Base-by-base conservation (phyloP, 2,329 filamentous ascomycete genomes). In the Cladophialophora carrionii region DNA sequence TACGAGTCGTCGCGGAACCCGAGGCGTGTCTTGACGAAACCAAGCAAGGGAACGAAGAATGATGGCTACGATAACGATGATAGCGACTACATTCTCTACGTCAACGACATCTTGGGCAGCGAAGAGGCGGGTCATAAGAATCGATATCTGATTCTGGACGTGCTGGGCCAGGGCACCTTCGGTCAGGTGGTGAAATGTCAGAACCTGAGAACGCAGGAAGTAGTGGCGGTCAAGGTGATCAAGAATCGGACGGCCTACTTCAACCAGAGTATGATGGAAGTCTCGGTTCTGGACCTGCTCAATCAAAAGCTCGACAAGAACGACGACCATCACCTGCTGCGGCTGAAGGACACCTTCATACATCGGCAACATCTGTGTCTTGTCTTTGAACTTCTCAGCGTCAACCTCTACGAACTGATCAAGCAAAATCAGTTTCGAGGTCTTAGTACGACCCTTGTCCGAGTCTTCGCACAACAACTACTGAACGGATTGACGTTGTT, bases 251-350 rank as follows among this genome's bases (percentile, higher is more conserved):
- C 95, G 1, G 95, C 95, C 43, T 99, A 99, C 78, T 99, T 99
- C 82, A 99, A 99, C 76, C 95, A 99, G 78, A 98, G 95, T 78
- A 99, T 99, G 95, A 99, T 99, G 95, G 95, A 99, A 76, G 95
- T 99, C 34, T 99, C 95, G 1, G 95, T 99, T 26, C 83, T 99
- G 64, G 95, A 99, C 78, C 76, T 99, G 91, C 86, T 99, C 74
- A 99, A 99, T 77, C 96, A 92, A 70, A 96, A 97, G 76, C 92
- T 98, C 74, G 95, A 99, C 82, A 99, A 98, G 81, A 98, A 98
- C 74, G 95, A 99, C 74, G 95, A 99, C 73, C 95, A 99, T 74
- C 95, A 99, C 78, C 85, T 99, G 29, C 83, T 99, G 62, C 89
- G 95, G 65, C 83, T 99, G 52, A 97, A 97, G 77, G 95, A 99